Percentiles rank a stretch among this genome's conserved stretches.
These are phyloP conservation scores for Gregarina niphandrodes DNA, from an alignment of 169 alveolate genomes.

Conservation along the genomic window DNA sequence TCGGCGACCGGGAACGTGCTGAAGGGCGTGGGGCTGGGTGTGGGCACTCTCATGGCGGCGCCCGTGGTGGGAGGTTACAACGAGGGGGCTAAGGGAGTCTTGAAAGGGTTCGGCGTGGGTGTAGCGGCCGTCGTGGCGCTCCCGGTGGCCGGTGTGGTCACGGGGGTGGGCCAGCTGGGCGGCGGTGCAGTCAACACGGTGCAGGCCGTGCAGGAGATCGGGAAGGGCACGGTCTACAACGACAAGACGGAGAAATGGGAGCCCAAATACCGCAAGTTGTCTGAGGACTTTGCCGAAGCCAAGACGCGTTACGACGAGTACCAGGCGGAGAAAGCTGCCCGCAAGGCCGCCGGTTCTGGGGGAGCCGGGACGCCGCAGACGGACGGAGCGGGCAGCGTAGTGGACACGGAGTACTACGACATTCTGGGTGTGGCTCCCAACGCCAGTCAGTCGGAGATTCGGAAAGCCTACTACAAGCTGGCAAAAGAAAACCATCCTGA, in stretches of 20 bases:
- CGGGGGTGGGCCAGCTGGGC: background rate
- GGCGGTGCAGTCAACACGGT: background rate
- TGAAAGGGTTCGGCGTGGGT: background rate
- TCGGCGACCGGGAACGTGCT: background rate
- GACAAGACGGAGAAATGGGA: background rate
- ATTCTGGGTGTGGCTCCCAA: slow-evolving; percentile 43
- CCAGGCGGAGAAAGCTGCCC: background rate
- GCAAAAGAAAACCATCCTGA: slow-evolving; percentile 75
- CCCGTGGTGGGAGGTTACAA: background rate
- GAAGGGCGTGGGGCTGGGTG: background rate
- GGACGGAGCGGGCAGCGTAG: slow-evolving; percentile 22
- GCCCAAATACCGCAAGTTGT: background rate
- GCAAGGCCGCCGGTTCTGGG: background rate
- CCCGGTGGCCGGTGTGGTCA: background rate
- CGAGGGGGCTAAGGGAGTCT: background rate
- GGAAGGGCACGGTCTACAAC: background rate
- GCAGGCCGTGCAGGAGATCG: background rate
- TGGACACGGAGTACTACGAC: slow-evolving; percentile 46
- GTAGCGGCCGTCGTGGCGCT: background rate
- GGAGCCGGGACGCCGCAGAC: background rate
- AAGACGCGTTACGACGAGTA: background rate
- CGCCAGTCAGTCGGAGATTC: slow-evolving; percentile 40
- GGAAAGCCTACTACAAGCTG: slow-evolving; percentile 47
- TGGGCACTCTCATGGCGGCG: background rate
- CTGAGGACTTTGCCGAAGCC: background rate